These are phyloP conservation scores for Hypoxylon sp. DNA, from an alignment of 2,329 filamentous ascomycete species.

Conservation along the genomic window DNA sequence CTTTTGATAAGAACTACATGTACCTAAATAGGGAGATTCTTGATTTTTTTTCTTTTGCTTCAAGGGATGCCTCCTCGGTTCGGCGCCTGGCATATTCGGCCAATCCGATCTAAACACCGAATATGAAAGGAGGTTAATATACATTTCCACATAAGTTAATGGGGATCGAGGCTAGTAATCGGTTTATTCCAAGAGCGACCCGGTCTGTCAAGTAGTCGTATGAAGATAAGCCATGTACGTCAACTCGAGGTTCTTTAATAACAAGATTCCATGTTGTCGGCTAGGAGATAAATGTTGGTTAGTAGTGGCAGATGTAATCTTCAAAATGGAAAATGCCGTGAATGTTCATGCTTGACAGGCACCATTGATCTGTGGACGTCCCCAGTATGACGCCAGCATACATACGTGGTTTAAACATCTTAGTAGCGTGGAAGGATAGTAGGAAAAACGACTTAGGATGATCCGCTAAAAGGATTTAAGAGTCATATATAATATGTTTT, in stretches of 20 bases:
- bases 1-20: slow-evolving; percentile 35
- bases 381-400: neutral
- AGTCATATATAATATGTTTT: slow-evolving; percentile 4
- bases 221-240: neutral
- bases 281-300: slow-evolving; percentile 5
- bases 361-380: neutral
- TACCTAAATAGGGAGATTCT: slow-evolving; percentile 5
- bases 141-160: neutral
- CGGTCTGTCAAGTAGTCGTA: neutral
- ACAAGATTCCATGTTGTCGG: neutral
- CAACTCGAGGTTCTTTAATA: neutral
- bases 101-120: slow-evolving; percentile 16
- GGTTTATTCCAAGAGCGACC: slow-evolving; percentile 14
- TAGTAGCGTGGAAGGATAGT: neutral
- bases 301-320: neutral
- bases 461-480: neutral
- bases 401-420: slow-evolving; percentile 1
- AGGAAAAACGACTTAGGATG: neutral
- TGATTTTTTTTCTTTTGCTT: slow-evolving; percentile 9
- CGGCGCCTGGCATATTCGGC: slow-evolving; percentile 1
- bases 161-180: slow-evolving; percentile 15
- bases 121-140: slow-evolving; percentile 1
- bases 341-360: neutral
- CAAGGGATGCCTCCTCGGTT: slow-evolving; percentile 13
- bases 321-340: slow-evolving; percentile 10